Percentiles rank a stretch among this genome's conserved stretches.
phyloP scores from a whole-genome alignment of 2,329 filamentous ascomycete species.

The Verticillium nubilum region DNA sequence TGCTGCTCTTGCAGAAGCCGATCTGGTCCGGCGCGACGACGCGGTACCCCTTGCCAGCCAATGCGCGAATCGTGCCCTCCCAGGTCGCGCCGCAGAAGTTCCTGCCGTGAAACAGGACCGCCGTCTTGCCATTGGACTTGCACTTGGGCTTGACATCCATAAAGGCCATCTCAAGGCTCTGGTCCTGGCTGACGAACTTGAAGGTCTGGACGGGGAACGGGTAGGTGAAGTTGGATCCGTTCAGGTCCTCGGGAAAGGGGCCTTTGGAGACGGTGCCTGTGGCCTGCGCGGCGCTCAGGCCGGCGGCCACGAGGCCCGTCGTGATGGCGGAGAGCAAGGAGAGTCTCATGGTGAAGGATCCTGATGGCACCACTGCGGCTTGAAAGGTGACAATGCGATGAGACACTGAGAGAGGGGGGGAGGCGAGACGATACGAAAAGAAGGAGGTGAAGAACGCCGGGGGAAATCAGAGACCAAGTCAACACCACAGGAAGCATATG shows the following conservation, averaged over 20 bases:
- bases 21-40: slow-evolving; percentile 49
- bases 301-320: slow-evolving; percentile 10
- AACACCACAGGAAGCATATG: too few relatives aligned
- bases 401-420: too few relatives aligned
- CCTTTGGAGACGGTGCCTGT: slow-evolving; percentile 26
- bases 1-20: slow-evolving; percentile 53
- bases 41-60: slow-evolving; percentile 39
- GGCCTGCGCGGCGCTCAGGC: slow-evolving; percentile 20
- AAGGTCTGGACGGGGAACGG: slow-evolving; percentile 44
- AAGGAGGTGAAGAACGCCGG: too few relatives aligned
- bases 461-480: too few relatives aligned
- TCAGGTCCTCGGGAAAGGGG: slow-evolving; percentile 30
- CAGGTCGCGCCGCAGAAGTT: slow-evolving; percentile 52
- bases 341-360: slow-evolving; percentile 3
- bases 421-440: too few relatives aligned
- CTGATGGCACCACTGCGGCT: too few relatives aligned
- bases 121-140: slow-evolving; percentile 4
- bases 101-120: slow-evolving; percentile 43
- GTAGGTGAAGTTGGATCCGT: slow-evolving; percentile 47
- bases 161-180: slow-evolving; percentile 47
- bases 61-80: slow-evolving; percentile 37
- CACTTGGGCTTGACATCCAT: slow-evolving; percentile 40
- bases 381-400: too few relatives aligned
- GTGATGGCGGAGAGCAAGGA: slow-evolving; percentile 9
- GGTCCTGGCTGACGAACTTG: slow-evolving; percentile 39